phyloP scores from a whole-genome alignment of 129 eudicot species.

The Saposhnikovia divaricata region DNA sequence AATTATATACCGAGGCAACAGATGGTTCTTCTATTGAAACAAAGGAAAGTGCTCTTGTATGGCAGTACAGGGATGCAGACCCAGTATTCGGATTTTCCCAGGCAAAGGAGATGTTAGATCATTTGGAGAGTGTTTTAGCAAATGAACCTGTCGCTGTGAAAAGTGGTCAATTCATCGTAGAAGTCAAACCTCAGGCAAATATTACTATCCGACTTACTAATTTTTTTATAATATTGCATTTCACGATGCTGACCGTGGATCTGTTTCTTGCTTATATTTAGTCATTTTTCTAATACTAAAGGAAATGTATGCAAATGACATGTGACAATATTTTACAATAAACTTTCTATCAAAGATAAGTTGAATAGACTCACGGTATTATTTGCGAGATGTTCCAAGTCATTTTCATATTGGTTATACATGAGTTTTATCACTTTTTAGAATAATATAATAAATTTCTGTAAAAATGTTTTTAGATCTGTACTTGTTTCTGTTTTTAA shows the following conservation, averaged over 20 bases:
- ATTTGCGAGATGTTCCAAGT: neutral
- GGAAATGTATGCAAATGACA: neutral
- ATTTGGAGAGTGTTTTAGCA: conserved; percentile 82
- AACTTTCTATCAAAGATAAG: neutral
- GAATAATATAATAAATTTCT: neutral
- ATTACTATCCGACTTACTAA: neutral
- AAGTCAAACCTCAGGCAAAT: conserved; percentile 91
- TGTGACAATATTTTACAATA: neutral
- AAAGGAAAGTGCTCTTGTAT: conserved; percentile 82
- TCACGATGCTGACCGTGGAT: neutral
- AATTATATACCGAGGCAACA: conserved; percentile 73
- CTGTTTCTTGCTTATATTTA: neutral
- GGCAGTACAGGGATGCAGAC: conserved; percentile 91
- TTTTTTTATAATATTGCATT: conserved; percentile 2
- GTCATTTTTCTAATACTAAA: neutral
- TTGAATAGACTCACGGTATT: neutral
- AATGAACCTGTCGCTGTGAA: conserved; percentile 91
- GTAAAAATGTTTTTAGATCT: neutral
- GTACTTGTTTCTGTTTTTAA: neutral
- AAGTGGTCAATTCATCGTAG: conserved; percentile 82
- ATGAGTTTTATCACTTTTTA: neutral
- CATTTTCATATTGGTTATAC: neutral
- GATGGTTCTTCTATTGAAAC: conserved; percentile 75
- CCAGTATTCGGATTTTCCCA: conserved; percentile 78
- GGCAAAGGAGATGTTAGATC: conserved; percentile 90